Base-by-base conservation (phyloP, 2,329 filamentous ascomycete species). In the Fusarium armeniacum region DNA sequence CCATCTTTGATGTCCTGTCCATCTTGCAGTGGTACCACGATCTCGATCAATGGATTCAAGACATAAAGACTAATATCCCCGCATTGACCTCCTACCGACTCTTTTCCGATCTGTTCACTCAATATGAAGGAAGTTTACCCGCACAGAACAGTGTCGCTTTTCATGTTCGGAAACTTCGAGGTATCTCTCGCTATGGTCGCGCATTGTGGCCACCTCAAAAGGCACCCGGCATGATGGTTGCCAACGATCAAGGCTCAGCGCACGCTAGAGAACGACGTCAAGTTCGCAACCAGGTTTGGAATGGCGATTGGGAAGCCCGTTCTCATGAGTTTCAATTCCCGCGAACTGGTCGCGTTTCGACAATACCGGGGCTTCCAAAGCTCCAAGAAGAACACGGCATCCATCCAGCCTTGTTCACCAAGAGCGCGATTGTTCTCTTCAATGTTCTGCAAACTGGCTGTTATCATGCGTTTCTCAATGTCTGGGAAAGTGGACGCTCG, bases 151-250 rank as follows among this genome's bases (percentile, higher is more conserved):
- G 73, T n/a, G 73, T 79, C 8, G 47, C 44, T 0, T 79, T 76
- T 40, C 78, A 80, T 51, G 76, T 76, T 3, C 61, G 63, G 11
- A 67, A 74, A 7, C 74, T 81, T 12, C 73, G 79, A 11, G 79
- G 79, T 8, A 78, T 81, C 40, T 81, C 79, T 3, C 76, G 77
- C 11, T 75, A 78, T 32, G 58, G 24, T 2, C 41, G 62, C 1
- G 76, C 78, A 0, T 65, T 80, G 4, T 81, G 79, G 78, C 79
- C 79, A 2, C 64, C 57, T 5, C 78, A 76, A 38, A 67, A 58
- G 35, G 76, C 78, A 0, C 78, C 79, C 2, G 78, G 77, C 0
- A 76, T 77, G 75, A 77, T 80, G 73, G 76, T 80, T 6, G 73
- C 72, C 12, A 70, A 72, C 10, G 79, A 80, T 30, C n/a, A 60